Percentiles rank a stretch among this genome's conserved stretches.
phyloP scores from a whole-genome alignment of 225 moss, liverwort and hornwort species.

The Pseudoscleropodium purum region DNA sequence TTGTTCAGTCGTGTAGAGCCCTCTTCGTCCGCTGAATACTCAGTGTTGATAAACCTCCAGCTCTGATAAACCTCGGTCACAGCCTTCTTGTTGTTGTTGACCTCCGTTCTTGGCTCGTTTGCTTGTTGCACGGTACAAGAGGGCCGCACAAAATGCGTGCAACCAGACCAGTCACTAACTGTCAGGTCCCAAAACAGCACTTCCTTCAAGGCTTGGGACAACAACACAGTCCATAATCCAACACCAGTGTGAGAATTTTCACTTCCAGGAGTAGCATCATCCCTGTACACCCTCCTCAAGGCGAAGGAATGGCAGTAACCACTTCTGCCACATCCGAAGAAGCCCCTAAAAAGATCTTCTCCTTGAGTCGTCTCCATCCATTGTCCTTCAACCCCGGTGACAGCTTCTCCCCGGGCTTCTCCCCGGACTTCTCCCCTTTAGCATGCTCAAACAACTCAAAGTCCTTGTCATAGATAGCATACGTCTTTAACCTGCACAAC shows the following conservation, averaged over 20 bases:
- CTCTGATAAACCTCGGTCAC: not conserved
- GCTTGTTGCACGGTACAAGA: not conserved
- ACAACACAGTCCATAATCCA: not conserved
- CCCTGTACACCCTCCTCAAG: not conserved
- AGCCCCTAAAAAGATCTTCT: constrained; percentile 17
- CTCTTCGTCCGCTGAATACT: not conserved
- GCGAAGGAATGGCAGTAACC: not conserved
- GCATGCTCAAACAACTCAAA: constrained; percentile 45
- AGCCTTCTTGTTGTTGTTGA: not conserved
- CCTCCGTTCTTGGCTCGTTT: not conserved
- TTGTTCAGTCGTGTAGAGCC: not conserved
- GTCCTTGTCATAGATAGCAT: constrained; percentile 34
- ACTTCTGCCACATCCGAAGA: constrained; percentile 1
- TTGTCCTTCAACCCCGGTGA: constrained; percentile 38
- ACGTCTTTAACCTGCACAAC: constrained; percentile 10
- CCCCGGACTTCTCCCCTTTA: constrained; percentile 11
- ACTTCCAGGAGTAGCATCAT: not conserved
- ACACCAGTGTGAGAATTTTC: not conserved
- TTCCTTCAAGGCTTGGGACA: not conserved
- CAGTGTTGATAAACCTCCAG: not conserved
- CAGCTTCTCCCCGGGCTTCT: not conserved
- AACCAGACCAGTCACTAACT: not conserved
- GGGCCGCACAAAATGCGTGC: constrained; percentile 1
- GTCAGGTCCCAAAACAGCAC: not conserved
- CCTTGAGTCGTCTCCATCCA: constrained; percentile 40